Conservation (phyloP, 371 early-diverging fungal genomes). For the Zychaea mexicana region DNA sequence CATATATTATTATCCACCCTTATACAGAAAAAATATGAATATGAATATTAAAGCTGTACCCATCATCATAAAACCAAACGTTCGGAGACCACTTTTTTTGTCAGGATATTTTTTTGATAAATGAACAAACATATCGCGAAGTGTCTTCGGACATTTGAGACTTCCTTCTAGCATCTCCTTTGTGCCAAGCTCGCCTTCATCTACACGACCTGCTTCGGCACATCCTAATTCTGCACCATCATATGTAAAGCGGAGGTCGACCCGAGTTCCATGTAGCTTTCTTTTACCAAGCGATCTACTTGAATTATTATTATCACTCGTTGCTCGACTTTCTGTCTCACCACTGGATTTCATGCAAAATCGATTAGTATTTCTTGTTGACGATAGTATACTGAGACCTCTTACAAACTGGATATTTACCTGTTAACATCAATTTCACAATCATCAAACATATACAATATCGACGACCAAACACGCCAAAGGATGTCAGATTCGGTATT, state of each 20-base stretch:
- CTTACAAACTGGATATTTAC: neutral
- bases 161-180: neutral
- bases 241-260: slow-evolving; percentile 4
- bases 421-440: neutral
- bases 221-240: slow-evolving; percentile 5
- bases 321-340: slow-evolving; percentile 12
- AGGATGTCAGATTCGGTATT: slow-evolving; percentile 1
- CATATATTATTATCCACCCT: too few species aligned
- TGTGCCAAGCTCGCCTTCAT: neutral
- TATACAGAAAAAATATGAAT: too few species aligned
- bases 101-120: neutral
- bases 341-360: neutral
- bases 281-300: neutral
- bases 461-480: neutral
- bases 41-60: neutral
- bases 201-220: slow-evolving; percentile 5
- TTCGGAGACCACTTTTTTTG: neutral
- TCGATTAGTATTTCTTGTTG: neutral
- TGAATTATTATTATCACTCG: neutral
- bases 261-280: slow-evolving; percentile 10
- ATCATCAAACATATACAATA: neutral
- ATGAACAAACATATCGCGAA: neutral
- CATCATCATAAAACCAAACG: neutral
- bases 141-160: neutral
- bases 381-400: neutral